Evolutionary conservation across 176 grass and related monocot species (phyloP).

Genomic region (Rhipidocladum racemiflorum): DNA sequence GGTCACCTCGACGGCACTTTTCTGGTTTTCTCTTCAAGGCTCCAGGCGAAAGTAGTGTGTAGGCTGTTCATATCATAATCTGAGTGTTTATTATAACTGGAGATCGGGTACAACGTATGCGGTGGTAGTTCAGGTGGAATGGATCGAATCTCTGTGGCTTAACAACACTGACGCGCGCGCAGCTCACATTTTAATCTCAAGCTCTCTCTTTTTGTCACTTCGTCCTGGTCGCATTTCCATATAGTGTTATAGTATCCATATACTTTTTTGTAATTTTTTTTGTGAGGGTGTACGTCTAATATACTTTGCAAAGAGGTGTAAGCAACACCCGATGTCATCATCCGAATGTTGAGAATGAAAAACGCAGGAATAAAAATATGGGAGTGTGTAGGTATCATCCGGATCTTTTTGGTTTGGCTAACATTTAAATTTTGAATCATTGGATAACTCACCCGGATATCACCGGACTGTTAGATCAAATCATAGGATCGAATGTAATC

Average conservation of each 20-base stretch:
- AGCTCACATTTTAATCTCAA: background rate
- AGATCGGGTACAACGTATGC: background rate
- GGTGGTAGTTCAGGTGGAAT: conserved; percentile 27
- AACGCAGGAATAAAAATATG: too few species aligned
- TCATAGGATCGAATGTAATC: too few species aligned
- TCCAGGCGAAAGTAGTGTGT: background rate
- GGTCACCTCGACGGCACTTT: background rate
- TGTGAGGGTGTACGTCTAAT: background rate
- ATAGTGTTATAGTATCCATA: background rate
- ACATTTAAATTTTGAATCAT: too few species aligned
- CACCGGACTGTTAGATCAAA: too few species aligned
- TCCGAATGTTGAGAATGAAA: too few species aligned
- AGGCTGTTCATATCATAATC: conserved; percentile 35
- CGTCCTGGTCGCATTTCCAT: background rate
- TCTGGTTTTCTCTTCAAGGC: background rate
- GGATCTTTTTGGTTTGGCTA: too few species aligned
- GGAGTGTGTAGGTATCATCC: too few species aligned
- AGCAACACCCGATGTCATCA: background rate
- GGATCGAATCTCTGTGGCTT: conserved; percentile 34
- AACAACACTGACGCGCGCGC: background rate
- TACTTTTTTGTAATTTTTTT: background rate
- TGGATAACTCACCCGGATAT: too few species aligned
- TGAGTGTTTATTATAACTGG: conserved; percentile 1
- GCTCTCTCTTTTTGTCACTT: background rate
- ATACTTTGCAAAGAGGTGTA: background rate